Evolutionary conservation across 2,329 filamentous ascomycete species (phyloP), one percentile per base, ranked within the genome.

Genomic region (Colletotrichum musae): DNA sequence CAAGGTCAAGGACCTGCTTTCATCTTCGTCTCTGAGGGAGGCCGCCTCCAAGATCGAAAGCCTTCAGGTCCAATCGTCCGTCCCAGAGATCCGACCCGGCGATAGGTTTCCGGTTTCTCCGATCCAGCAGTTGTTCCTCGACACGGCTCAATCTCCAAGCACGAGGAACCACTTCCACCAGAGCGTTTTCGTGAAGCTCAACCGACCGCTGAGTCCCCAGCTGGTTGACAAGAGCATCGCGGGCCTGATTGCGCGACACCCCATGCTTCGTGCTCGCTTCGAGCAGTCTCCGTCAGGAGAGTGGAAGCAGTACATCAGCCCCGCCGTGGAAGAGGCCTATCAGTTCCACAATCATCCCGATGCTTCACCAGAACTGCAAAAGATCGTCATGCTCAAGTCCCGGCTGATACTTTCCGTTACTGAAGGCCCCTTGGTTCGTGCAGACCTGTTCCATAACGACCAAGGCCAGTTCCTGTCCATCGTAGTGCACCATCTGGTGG

Each of bases 401-500:
- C 67, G 70, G n/a, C 43, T 60, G 39, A 16, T 15, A 2, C 9
- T 72, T 1, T 61, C 70, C 1, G 57, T 61, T 9, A 48, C 58
- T 16, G 26, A 59, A 3, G 75, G 74, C 0, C 73, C 73, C 10
- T 4, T 75, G 16, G 47, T 75, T 10, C 64, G 68, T 7, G 73
- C 59, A 18, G 67, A 70, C 18, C 28, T 73, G 18, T 71, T 75
- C 12, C 66, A 72, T n/a, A 21, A 41, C 1, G 12, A 16, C 1
- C 64, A 64, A 4, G 28, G 71, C 7, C 78, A 78, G 41, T 51
- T 73, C 2, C 54, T 81, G 0, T 79, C 77, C 6, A 58, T 83
- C 9, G 72, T 76, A 6, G 77, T 75, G 1, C 80, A 82, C 15
- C 81, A 83, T 63, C 72, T 82, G 0, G 77, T 81, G 1, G 77